Evolutionary conservation across 768 basidiomycete genomes (phyloP).

Genomic region (Tricholoma bakamatsutake): DNA sequence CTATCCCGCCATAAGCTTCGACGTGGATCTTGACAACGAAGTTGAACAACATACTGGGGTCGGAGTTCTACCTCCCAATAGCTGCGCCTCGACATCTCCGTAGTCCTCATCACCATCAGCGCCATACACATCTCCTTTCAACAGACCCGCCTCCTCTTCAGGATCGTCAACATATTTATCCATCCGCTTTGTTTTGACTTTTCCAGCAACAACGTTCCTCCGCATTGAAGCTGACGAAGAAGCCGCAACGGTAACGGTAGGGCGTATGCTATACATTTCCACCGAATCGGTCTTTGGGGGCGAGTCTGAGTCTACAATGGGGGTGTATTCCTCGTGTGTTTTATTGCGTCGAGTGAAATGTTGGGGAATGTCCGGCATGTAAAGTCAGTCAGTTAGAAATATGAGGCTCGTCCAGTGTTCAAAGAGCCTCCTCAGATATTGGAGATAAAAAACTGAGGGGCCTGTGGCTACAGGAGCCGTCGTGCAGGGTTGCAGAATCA

Average conservation of each 20-base stretch:
- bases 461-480: neutral
- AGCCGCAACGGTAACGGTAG: conserved; percentile 20
- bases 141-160: conserved; percentile 53
- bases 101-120: conserved; percentile 33
- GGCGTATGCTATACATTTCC: conserved; percentile 17
- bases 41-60: neutral
- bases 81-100: conserved; percentile 8
- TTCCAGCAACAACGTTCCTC: conserved; percentile 26
- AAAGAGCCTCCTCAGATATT: neutral
- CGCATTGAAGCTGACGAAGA: conserved; percentile 16
- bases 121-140: conserved; percentile 34
- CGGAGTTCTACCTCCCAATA: conserved; percentile 4
- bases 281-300: conserved; percentile 15
- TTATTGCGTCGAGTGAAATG: conserved; percentile 50
- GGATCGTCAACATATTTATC: conserved; percentile 58
- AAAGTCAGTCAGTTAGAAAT: neutral
- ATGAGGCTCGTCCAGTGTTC: neutral
- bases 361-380: conserved; percentile 72
- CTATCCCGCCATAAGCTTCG: conserved; percentile 13
- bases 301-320: conserved; percentile 28
- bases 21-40: conserved; percentile 2
- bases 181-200: conserved; percentile 41
- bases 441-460: neutral
- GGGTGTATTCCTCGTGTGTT: conserved; percentile 41
- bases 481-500: neutral